Conservation (phyloP, 1,284 basidiomycete species). For the Trichosporon coremiiforme region DNA sequence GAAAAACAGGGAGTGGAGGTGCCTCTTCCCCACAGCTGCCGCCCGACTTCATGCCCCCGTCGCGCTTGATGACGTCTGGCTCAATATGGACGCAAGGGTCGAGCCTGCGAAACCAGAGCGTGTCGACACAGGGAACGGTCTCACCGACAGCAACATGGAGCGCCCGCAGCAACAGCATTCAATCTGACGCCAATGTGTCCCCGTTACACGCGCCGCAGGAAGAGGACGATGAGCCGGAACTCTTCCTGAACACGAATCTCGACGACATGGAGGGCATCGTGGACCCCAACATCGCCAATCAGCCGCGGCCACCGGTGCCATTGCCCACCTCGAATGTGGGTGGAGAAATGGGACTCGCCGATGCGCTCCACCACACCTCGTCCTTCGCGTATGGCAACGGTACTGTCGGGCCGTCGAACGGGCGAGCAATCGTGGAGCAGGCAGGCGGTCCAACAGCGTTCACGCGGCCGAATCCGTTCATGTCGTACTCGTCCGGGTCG, state of each 20-base stretch:
- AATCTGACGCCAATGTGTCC: conserved; percentile 34
- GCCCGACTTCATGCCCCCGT: conserved; percentile 13
- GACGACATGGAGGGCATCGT: conserved; percentile 83
- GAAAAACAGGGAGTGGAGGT: not conserved
- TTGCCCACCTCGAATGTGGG: conserved; percentile 9
- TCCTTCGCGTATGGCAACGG: conserved; percentile 6
- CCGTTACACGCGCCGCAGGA: conserved; percentile 41
- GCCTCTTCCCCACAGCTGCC: conserved; percentile 10
- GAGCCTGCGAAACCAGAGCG: conserved; percentile 20
- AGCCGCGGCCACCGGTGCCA: conserved; percentile 23
- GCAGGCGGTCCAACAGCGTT: conserved; percentile 6
- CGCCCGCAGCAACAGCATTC: conserved; percentile 16
- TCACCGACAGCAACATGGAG: conserved; percentile 12
- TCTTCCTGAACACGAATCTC: conserved; percentile 73
- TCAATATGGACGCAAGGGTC: conserved; percentile 13
- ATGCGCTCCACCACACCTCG: conserved; percentile 37
- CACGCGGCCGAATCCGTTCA: conserved; percentile 26
- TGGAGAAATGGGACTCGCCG: conserved; percentile 34
- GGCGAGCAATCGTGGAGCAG: conserved; percentile 5
- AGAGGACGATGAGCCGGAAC: conserved; percentile 7
- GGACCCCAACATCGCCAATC: conserved; percentile 59
- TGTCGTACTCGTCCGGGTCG: conserved; percentile 20
- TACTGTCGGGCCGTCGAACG: not conserved
- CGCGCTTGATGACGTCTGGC: not conserved
- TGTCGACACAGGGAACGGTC: conserved; percentile 18